Evolutionary conservation across 208 protist species (phyloP).

Genomic region (Blastocrithidia nonstop): DNA sequence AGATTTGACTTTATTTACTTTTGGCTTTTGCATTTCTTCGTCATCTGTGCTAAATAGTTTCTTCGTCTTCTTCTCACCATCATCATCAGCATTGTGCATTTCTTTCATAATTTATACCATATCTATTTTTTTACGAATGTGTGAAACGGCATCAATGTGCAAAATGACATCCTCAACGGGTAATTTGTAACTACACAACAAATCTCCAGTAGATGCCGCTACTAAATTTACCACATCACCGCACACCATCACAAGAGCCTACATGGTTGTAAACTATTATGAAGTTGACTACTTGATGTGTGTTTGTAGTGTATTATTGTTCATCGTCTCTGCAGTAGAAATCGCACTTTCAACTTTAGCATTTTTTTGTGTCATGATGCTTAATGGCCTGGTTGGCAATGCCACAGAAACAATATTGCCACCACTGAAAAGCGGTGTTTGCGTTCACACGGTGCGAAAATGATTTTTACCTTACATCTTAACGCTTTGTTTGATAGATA

Average conservation of each 20-base stretch:
- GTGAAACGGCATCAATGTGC: slow-evolving; percentile 57
- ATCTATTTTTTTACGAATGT: too few species aligned
- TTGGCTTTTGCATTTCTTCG: not conserved
- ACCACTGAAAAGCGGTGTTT: slow-evolving; percentile 76
- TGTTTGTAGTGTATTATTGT: too few species aligned
- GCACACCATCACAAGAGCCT: slow-evolving; percentile 63
- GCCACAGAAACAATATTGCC: slow-evolving; percentile 56
- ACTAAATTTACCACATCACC: slow-evolving; percentile 74
- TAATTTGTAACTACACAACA: slow-evolving; percentile 54
- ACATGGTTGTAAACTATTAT: too few species aligned
- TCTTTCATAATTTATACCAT: too few species aligned
- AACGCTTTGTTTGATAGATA: too few species aligned
- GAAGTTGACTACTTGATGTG: too few species aligned
- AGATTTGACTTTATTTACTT: too few species aligned
- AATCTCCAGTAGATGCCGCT: slow-evolving; percentile 21
- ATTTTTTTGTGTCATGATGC: not conserved
- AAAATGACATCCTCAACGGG: slow-evolving; percentile 78
- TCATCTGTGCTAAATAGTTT: not conserved
- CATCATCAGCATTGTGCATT: not conserved
- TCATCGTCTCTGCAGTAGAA: not conserved
- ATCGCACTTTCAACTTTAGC: not conserved
- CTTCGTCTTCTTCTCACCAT: not conserved
- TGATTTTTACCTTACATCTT: slow-evolving; percentile 80
- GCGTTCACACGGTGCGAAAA: slow-evolving; percentile 69
- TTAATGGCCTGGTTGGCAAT: slow-evolving; percentile 8